These are phyloP conservation scores for Ophiocordyceps australis DNA, from an alignment of 2,329 filamentous ascomycete genomes.

Conservation along the genomic window DNA sequence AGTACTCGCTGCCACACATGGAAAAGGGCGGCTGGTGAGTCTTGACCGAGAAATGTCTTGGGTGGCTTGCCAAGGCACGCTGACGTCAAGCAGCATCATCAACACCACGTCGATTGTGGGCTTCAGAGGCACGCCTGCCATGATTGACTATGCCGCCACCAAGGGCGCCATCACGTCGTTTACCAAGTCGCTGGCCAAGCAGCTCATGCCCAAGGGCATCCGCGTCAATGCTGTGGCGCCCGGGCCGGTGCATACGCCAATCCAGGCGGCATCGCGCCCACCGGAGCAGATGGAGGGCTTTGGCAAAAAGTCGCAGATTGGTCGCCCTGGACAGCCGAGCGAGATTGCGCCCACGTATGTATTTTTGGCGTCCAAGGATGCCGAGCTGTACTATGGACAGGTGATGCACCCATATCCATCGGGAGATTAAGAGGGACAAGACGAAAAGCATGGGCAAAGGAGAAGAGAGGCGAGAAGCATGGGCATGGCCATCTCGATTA, in stretches of 20 bases:
- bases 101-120: constrained; percentile 35
- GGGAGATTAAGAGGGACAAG: constrained; percentile 17
- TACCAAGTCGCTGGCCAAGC: constrained; percentile 30
- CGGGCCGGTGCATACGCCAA: constrained; percentile 22
- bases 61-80: too few species aligned
- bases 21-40: constrained; percentile 24
- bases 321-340: constrained; percentile 21
- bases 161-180: constrained; percentile 41
- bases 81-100: constrained; percentile 38
- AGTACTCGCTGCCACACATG: constrained; percentile 37
- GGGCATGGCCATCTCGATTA: too few species aligned
- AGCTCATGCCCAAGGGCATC: constrained; percentile 36
- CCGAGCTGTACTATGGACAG: constrained; percentile 19
- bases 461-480: too few species aligned
- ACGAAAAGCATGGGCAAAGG: too few species aligned
- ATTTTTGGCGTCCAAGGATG: constrained; percentile 20
- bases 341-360: constrained; percentile 5
- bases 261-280: constrained; percentile 22
- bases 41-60: too few species aligned
- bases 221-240: constrained; percentile 29
- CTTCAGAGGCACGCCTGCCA: constrained; percentile 28
- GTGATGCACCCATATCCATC: constrained; percentile 20
- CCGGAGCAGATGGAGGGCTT: constrained; percentile 26
- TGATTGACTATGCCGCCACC: constrained; percentile 37
- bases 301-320: constrained; percentile 16